Conservation (phyloP, 2,329 filamentous ascomycete genomes). For the Curvularia sp. region DNA sequence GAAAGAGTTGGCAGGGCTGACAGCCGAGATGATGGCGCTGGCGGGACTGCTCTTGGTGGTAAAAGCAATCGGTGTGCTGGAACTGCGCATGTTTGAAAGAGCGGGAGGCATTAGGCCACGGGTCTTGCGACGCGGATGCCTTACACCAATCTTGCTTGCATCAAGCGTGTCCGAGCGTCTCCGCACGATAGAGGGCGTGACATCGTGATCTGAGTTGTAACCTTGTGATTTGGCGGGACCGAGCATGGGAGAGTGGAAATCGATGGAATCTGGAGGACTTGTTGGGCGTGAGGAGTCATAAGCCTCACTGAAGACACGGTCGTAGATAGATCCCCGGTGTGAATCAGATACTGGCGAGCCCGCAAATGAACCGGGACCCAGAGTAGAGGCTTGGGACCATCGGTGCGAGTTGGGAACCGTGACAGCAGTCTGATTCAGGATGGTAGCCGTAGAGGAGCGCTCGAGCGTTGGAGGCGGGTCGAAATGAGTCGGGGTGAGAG, state of each 20-base stretch:
- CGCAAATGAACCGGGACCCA: slow-evolving; percentile 74
- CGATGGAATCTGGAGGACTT: slow-evolving; percentile 77
- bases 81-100: slow-evolving; percentile 40
- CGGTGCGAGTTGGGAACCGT: slow-evolving; percentile 63
- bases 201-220: slow-evolving; percentile 26
- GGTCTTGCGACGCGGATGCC: slow-evolving; percentile 33
- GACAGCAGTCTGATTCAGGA: slow-evolving; percentile 68
- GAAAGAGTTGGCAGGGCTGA: slow-evolving; percentile 43
- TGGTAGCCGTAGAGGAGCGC: slow-evolving; percentile 60
- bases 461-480: slow-evolving; percentile 51
- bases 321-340: slow-evolving; percentile 76
- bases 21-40: slow-evolving; percentile 40
- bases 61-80: slow-evolving; percentile 43
- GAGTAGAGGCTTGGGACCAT: slow-evolving; percentile 71
- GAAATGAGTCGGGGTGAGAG: slow-evolving; percentile 63
- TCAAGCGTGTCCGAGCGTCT: slow-evolving; percentile 14
- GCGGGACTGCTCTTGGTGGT: slow-evolving; percentile 46
- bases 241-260: slow-evolving; percentile 65
- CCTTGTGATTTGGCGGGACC: slow-evolving; percentile 48
- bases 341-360: slow-evolving; percentile 81
- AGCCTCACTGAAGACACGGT: slow-evolving; percentile 67
- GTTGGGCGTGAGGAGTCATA: slow-evolving; percentile 75
- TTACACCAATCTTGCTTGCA: slow-evolving; percentile 7
- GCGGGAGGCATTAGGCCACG: slow-evolving; percentile 40
- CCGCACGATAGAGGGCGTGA: slow-evolving; percentile 11